Evolutionary conservation across 768 basidiomycete genomes (phyloP), one percentile per base, ranked within the genome.

Genomic region (Lyophyllum semitale): DNA sequence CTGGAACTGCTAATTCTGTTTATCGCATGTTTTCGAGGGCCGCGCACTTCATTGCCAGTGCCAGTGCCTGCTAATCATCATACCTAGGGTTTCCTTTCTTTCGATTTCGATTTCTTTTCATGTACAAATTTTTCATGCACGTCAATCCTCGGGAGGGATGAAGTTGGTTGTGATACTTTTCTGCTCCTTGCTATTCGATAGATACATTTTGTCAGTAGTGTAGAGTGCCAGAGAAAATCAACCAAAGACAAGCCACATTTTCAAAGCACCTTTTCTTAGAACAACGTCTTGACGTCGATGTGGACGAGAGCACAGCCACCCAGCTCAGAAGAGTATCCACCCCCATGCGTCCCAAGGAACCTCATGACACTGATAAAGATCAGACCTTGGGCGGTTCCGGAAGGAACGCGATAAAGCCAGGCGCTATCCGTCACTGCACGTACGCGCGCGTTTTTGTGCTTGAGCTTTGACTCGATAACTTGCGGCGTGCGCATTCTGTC

Each of bases 91-190:
- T 51, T 47, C 15, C 15, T 44, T 46, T 52, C 37, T 44, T 46
- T 44, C 43, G 37, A 29, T 13, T 18, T 52, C 38, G 12, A 43
- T 20, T 49, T 59, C 37, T 42, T 45, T 9, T 23, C 33, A 35
- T 38, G 45, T 50, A 49, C 52, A 27, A 44, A 37, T 44, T 57
- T 23, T 40, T 17, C 8, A 27, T n/a, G 57, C 59, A 55, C 51
- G 35, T 27, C 45, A 55, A 57, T 47, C 52, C 41, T 48, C 50
- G 41, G 55, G 59, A 49, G 59, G 53, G 53, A 52, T 54, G 17
- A 27, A 29, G 42, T 22, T 46, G 51, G 59, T 51, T 48, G 44
- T 54, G 46, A 51, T 47, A 44, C 41, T 51, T 33, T 27, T 42
- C 46, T 17, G 35, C 23, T 47, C 30, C 32, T 15, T 35, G 20